Base-by-base conservation (phyloP, 257 asterid genomes). In the Salvia splendens region DNA sequence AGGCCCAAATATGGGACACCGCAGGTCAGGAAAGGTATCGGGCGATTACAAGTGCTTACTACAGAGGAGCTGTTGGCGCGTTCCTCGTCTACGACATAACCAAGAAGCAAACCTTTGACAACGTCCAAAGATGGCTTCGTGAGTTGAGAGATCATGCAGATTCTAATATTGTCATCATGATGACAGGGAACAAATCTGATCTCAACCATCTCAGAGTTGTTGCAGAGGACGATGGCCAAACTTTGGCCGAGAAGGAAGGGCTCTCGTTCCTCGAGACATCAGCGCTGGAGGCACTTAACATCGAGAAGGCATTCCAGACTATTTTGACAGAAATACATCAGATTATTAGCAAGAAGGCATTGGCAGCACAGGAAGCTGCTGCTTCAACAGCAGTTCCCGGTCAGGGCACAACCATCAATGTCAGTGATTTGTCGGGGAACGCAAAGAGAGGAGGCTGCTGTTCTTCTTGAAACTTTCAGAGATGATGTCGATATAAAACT, bases 1-100 rank as follows among this genome's bases (percentile, higher is more conserved):
- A 88, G 78, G 96, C 91, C 72, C 96, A 88, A 58, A 84, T 88
- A 56, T 86, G 96, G 94, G 96, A 88, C 78, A 88, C 96, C 35
- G 96, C 96, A 16, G 96, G 93, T 41, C 96, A 88, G 67, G 96
- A 88, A 80, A 81, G 96, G 80, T 88, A 88, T 50, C 83, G 94
- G 17, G 96, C 96, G 4, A 88, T 88, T 46, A 86, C 94, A 36
- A 86, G 96, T 65, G 96, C 96, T 46, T 88, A 86, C 76, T 88
- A 88, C 75, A 80, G 96, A 84, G 94, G 96, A 66, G 91, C 94
- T 42, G 94, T 86, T 5, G 96, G 96, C 11, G 94, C 96, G 32
- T 88, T 88, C 62, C 94, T 88, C 53, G 91, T 88, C 45, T 86
- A 84, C 35, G 94, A 86, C 81, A 86, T 88, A 63, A 88, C 96